Evolutionary conservation across 1,139 yeast genomes (phyloP).

Genomic region (Debaryomyces robertsiae): DNA sequence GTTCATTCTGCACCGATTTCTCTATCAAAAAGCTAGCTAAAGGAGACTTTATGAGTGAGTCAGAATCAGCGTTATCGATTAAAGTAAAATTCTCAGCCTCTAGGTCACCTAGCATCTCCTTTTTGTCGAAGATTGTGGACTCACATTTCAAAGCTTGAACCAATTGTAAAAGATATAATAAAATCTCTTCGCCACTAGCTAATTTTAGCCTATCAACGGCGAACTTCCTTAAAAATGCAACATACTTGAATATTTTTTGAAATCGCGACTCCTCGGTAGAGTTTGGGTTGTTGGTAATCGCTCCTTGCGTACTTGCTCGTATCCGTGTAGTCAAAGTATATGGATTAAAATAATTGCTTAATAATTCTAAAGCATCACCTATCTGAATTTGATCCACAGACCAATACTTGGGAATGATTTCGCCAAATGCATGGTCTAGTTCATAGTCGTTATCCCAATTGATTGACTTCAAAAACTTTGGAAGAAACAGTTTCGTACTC

Average conservation of each 20-base stretch:
- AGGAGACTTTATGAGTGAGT: conserved; percentile 48
- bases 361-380: conserved; percentile 87
- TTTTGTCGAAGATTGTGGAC: conserved; percentile 28
- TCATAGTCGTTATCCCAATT: conserved; percentile 88
- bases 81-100: conserved; percentile 22
- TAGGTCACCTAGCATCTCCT: conserved; percentile 9
- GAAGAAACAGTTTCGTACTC: conserved; percentile 55
- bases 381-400: conserved; percentile 73
- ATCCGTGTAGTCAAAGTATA: conserved; percentile 30
- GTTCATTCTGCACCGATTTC: conserved; percentile 65
- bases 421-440: conserved; percentile 72
- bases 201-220: conserved; percentile 83
- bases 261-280: conserved; percentile 35
- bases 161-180: conserved; percentile 80
- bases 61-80: conserved; percentile 22
- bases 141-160: conserved; percentile 92
- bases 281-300: conserved; percentile 12
- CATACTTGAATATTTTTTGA: conserved; percentile 36
- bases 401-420: conserved; percentile 49
- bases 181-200: conserved; percentile 79
- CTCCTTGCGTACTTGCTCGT: conserved; percentile 3
- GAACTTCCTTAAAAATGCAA: conserved; percentile 63
- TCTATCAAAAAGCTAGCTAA: conserved; percentile 78
- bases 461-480: conserved; percentile 84
- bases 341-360: conserved; percentile 70